These are phyloP conservation scores for Talaromyces wortmannii DNA, from an alignment of 495 filamentous ascomycete species.

Conservation along the genomic window DNA sequence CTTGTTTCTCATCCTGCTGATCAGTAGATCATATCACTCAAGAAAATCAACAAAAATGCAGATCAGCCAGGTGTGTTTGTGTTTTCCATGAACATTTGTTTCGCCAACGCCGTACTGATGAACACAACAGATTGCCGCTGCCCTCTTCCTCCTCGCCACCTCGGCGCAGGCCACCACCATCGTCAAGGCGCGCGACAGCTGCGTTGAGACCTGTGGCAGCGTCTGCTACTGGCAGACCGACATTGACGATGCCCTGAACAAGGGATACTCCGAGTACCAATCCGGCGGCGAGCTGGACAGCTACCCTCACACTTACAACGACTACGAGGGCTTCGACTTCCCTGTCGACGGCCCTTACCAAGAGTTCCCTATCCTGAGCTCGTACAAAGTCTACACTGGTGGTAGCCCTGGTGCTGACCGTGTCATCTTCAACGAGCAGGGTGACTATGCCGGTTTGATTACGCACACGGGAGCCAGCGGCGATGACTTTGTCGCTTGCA, in stretches of 20 bases:
- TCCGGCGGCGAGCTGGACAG: conserved; percentile 38
- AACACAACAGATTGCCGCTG: conserved; percentile 5
- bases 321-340: conserved; percentile 70
- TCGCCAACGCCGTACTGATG: not conserved
- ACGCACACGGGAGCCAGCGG: conserved; percentile 65
- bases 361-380: conserved; percentile 62
- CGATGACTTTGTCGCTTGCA: conserved; percentile 58
- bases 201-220: conserved; percentile 44
- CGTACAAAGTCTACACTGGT: conserved; percentile 48
- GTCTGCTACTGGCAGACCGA: conserved; percentile 38
- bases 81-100: no score
- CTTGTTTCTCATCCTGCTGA: not conserved
- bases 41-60: not conserved
- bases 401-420: conserved; percentile 64
- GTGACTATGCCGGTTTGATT: conserved; percentile 51
- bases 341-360: conserved; percentile 56
- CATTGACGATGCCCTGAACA: conserved; percentile 40
- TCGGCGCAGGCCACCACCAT: conserved; percentile 35
- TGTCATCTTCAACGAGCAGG: conserved; percentile 55
- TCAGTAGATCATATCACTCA: not conserved
- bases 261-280: conserved; percentile 42
- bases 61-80: not conserved
- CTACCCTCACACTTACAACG: conserved; percentile 68
- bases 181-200: conserved; percentile 34
- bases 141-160: conserved; percentile 19